Evolutionary conservation across 2,329 filamentous ascomycete genomes (phyloP).

Genomic region (Diaporthe citrichinensis): DNA sequence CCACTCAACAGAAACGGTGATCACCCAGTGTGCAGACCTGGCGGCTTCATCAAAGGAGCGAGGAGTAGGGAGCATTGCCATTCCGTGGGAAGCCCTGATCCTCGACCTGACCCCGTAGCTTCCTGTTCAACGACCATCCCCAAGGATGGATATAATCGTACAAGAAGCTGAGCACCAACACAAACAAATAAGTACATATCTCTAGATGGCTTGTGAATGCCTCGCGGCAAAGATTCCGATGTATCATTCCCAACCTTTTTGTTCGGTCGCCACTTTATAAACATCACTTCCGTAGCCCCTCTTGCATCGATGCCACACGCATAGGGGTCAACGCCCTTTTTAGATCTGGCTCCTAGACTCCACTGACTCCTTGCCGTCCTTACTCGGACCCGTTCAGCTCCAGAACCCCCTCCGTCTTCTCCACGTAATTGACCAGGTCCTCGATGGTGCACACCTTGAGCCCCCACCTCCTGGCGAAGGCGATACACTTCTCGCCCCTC

Average conservation of each 20-base stretch:
- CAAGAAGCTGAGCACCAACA: constrained; percentile 5
- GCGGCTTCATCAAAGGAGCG: neutral
- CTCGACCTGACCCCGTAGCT: neutral
- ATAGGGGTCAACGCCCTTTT: neutral
- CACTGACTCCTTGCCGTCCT: neutral
- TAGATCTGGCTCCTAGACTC: neutral
- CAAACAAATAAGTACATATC: constrained; percentile 5
- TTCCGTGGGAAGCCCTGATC: neutral
- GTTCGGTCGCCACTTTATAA: neutral
- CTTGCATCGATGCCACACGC: neutral
- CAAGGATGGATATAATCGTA: neutral
- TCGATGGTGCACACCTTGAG: constrained; percentile 97
- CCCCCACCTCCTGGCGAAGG: constrained; percentile 89
- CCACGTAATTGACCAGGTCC: constrained; percentile 84
- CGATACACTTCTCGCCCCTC: constrained; percentile 87
- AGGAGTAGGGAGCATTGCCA: neutral
- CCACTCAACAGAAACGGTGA: neutral
- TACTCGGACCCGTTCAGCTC: constrained; percentile 57
- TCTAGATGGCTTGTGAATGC: constrained; percentile 22
- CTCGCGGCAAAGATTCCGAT: constrained; percentile 36
- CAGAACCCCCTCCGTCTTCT: constrained; percentile 78
- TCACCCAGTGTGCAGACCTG: neutral
- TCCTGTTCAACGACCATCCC: neutral
- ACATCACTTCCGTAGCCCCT: neutral
- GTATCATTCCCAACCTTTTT: constrained; percentile 19